Evolutionary conservation across 1,284 basidiomycete species (phyloP), one percentile per base, ranked within the genome.

Genomic region (Puccinia brachypodii): DNA sequence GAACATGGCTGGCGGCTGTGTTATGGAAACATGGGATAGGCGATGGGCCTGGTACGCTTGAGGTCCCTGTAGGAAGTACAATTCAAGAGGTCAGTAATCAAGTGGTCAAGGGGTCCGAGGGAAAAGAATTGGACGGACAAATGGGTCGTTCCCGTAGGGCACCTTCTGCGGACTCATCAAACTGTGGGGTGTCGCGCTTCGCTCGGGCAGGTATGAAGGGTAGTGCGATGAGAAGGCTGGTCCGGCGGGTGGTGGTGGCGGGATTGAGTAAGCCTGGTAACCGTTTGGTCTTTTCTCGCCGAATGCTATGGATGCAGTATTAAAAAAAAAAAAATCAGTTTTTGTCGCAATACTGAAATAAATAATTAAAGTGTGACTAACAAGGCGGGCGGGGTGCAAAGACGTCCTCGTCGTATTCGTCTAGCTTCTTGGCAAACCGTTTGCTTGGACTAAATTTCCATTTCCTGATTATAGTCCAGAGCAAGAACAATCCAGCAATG

Each of bases 381-480:
- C 77, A 79, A 56, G 77, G 77, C 68, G 77, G 77, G 68, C 77
- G 77, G 56, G 77, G 77, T 36, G 64, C 56, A 58, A 79, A 79
- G 42, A 79, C 62, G 53, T 79, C 64, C 25, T 79, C 77, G 28
- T 58, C 64, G 36, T 69, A 77, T 14, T 77, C 76, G n/a, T 75
- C 73, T 68, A 79, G 56, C 53, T 69, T 79, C 36, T 79, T 66
- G 22, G 64, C 66, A 62, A 79, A 79, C 16, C 66, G 44, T 44
- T 69, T 50, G 66, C 47, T 58, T 16, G 77, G 77, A 1, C 64
- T n/a, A 40, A 79, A 79, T 33, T 79, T 71, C 77, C 64, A 79
- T 53, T 79, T 79, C 38, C 77, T 79, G 68, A 79, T 71, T 9
- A 79, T 58, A 13, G 64, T 79, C 77, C 77, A 79, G 25, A 79